phyloP scores from a whole-genome alignment of 1,284 basidiomycete genomes.

The Microbotryum saponariae region DNA sequence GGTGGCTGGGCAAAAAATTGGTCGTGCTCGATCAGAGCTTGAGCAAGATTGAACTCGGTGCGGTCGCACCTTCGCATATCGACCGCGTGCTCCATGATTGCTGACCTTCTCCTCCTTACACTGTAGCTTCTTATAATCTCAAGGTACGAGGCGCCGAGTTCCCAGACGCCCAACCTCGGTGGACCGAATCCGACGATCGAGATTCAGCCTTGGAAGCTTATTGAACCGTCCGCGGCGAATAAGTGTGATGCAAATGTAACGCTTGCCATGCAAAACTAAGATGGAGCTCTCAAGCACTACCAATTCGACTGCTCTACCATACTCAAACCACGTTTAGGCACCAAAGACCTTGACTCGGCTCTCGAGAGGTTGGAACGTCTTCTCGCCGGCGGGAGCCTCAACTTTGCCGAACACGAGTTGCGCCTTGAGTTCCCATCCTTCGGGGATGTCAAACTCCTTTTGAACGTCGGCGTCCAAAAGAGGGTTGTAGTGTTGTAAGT shows the following conservation, averaged over 20 bases:
- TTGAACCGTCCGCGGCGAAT: no score
- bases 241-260: no score
- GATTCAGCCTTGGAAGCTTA: background rate
- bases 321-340: background rate
- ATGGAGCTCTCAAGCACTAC: no score
- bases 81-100: background rate
- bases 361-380: slow-evolving; percentile 42
- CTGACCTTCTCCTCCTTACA: background rate
- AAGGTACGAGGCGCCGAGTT: slow-evolving; percentile 34
- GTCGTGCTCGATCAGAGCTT: slow-evolving; percentile 73
- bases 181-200: slow-evolving; percentile 15
- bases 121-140: slow-evolving; percentile 34
- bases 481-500: slow-evolving; percentile 41
- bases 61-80: slow-evolving; percentile 29
- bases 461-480: slow-evolving; percentile 36
- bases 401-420: slow-evolving; percentile 47
- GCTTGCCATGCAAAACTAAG: no score
- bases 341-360: slow-evolving; percentile 41
- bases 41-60: slow-evolving; percentile 90
- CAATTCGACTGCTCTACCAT: no score
- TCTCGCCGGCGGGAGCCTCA: slow-evolving; percentile 38
- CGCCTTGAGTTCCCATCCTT: slow-evolving; percentile 42
- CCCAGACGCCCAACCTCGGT: slow-evolving; percentile 14
- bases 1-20: slow-evolving; percentile 79
- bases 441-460: slow-evolving; percentile 40